These are phyloP conservation scores for Capsicum pubescens DNA, from an alignment of 257 asterid genomes.

Conservation along the genomic window DNA sequence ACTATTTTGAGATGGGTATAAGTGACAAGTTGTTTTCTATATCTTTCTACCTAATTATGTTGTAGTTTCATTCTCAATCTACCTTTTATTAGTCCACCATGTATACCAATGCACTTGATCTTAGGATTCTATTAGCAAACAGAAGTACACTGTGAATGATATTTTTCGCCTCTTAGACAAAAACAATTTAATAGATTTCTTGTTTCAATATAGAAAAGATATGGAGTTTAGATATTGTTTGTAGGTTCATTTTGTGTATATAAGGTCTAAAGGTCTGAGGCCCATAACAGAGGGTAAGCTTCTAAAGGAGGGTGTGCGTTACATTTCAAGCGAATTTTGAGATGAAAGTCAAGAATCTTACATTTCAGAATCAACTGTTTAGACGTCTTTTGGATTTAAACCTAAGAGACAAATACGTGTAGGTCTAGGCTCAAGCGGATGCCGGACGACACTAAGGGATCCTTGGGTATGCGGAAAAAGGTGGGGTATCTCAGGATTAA, in stretches of 20 bases:
- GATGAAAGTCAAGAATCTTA: neutral
- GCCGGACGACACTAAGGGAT: too few species aligned
- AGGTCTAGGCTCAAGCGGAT: too few species aligned
- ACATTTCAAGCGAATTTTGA: neutral
- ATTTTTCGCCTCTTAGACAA: neutral
- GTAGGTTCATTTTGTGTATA: neutral
- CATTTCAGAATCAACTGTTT: neutral
- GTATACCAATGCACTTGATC: neutral
- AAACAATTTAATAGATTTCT: neutral
- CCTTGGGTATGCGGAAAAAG: too few species aligned
- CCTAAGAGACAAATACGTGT: too few species aligned
- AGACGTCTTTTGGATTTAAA: neutral
- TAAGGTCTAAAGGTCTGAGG: neutral
- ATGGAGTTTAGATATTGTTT: neutral
- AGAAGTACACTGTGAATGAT: neutral
- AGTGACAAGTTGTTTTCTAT: neutral
- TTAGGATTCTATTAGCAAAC: neutral
- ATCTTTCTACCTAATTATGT: slow-evolving; percentile 12
- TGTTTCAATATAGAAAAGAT: neutral
- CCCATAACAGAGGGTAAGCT: neutral
- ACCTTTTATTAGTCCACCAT: neutral
- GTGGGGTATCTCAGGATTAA: too few species aligned
- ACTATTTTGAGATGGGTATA: neutral
- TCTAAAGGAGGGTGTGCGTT: neutral
- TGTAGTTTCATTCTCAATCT: neutral